These are phyloP conservation scores for Aspergillus kassunensis DNA, from an alignment of 495 filamentous ascomycete species.

Conservation along the genomic window DNA sequence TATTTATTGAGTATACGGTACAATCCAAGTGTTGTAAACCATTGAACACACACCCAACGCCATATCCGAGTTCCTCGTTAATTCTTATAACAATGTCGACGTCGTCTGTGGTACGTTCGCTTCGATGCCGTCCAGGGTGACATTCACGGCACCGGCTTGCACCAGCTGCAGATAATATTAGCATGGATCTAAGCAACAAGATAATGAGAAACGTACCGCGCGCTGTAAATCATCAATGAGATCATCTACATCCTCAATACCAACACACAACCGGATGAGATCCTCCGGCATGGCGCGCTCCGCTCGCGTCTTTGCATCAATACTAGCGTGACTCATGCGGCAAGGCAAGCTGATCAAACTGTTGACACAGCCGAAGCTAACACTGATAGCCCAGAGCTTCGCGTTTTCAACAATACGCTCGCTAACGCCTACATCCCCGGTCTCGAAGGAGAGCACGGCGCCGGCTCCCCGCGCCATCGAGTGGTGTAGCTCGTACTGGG, in stretches of 20 bases:
- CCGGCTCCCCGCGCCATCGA: conserved; percentile 91
- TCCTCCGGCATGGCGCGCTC: conserved; percentile 94
- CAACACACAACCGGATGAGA: conserved; percentile 90
- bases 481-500: conserved; percentile 94
- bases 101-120: conserved; percentile 27
- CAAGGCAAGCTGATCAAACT: conserved; percentile 99
- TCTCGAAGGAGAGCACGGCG: conserved; percentile 94
- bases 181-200: conserved; percentile 11
- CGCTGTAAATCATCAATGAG: conserved; percentile 87
- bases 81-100: not conserved
- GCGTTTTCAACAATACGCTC: conserved; percentile 94
- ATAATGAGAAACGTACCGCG: conserved; percentile 62
- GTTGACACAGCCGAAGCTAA: conserved; percentile 97
- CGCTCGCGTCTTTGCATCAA: conserved; percentile 86
- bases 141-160: conserved; percentile 85
- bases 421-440: conserved; percentile 72
- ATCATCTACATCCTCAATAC: conserved; percentile 92
- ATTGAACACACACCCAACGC: not conserved
- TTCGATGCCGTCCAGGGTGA: conserved; percentile 73
- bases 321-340: conserved; percentile 98
- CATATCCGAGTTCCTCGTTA: too few relatives aligned
- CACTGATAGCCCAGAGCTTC: conserved; percentile 87
- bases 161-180: conserved; percentile 59
- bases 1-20: too few relatives aligned
- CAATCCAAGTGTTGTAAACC: conserved; percentile 10